Evolutionary conservation across 1,284 basidiomycete genomes (phyloP).

Genomic region (Neonothopanus nambi): DNA sequence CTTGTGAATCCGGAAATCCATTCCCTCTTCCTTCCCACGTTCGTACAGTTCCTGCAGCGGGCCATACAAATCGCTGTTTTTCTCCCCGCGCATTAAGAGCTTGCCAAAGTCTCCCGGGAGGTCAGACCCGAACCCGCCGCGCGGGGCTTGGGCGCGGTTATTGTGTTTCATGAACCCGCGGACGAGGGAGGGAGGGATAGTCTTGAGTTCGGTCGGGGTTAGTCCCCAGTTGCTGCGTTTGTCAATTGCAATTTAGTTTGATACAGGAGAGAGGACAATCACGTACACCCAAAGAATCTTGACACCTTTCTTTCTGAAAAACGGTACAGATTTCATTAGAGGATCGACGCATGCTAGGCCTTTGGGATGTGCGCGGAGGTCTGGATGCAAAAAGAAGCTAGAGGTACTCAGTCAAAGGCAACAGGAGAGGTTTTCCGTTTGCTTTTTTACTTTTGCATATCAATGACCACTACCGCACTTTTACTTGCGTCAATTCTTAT

Average conservation of each 20-base stretch:
- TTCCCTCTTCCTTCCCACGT: slow-evolving; percentile 51
- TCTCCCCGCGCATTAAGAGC: slow-evolving; percentile 59
- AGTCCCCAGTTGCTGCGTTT: slow-evolving; percentile 65
- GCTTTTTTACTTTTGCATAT: slow-evolving; percentile 74
- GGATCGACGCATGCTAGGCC: slow-evolving; percentile 62
- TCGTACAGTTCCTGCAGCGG: slow-evolving; percentile 58
- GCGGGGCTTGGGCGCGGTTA: slow-evolving; percentile 21
- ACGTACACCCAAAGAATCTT: slow-evolving; percentile 70
- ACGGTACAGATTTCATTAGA: slow-evolving; percentile 48
- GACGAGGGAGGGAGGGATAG: slow-evolving; percentile 58
- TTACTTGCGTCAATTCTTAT: slow-evolving; percentile 51
- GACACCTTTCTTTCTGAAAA: slow-evolving; percentile 50
- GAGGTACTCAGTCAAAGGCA: slow-evolving; percentile 1
- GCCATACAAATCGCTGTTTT: slow-evolving; percentile 40
- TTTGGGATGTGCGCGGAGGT: slow-evolving; percentile 53
- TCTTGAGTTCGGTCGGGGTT: slow-evolving; percentile 60
- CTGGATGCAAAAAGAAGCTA: slow-evolving; percentile 68
- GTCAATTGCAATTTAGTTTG: slow-evolving; percentile 7
- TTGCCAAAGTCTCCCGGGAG: slow-evolving; percentile 57
- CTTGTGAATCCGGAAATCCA: slow-evolving; percentile 74
- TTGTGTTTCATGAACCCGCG: slow-evolving; percentile 47
- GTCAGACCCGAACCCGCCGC: slow-evolving; percentile 58
- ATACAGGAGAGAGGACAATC: not conserved
- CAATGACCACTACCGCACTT: slow-evolving; percentile 62
- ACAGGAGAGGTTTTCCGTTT: not conserved